phyloP scores from a whole-genome alignment of 2,329 filamentous ascomycete genomes.

The Nemania sp. region DNA sequence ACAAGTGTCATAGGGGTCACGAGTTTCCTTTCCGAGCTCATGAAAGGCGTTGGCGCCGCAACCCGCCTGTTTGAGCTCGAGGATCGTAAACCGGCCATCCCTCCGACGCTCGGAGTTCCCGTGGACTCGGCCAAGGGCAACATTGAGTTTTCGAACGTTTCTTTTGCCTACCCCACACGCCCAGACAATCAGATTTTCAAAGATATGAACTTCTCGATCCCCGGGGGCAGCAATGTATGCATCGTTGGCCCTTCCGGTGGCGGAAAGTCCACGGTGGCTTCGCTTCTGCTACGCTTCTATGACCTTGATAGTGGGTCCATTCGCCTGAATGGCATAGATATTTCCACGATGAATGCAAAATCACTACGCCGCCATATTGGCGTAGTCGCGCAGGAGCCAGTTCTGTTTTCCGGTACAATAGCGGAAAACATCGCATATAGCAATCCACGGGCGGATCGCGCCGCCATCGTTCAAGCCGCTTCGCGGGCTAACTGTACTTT shows the following conservation, averaged over 20 bases:
- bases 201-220: constrained; percentile 85
- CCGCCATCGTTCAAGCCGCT: constrained; percentile 84
- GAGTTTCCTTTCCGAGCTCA: constrained; percentile 95
- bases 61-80: constrained; percentile 94
- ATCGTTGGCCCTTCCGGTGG: constrained; percentile 96
- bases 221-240: constrained; percentile 90
- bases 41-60: constrained; percentile 98
- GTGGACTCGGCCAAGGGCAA: constrained; percentile 84
- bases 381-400: constrained; percentile 93
- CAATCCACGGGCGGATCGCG: constrained; percentile 73
- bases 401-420: constrained; percentile 83
- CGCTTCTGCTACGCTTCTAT: constrained; percentile 91
- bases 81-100: constrained; percentile 83
- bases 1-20: constrained; percentile 92
- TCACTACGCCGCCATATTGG: constrained; percentile 90
- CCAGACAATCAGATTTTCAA: constrained; percentile 92
- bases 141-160: constrained; percentile 84
- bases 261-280: constrained; percentile 93
- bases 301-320: constrained; percentile 77
- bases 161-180: constrained; percentile 90
- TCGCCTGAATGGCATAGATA: constrained; percentile 80
- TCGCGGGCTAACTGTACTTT: constrained; percentile 94
- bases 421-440: constrained; percentile 93
- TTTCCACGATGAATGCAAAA: constrained; percentile 87
- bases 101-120: constrained; percentile 78